Base-by-base conservation (phyloP, 768 basidiomycete species). In the Ramaria rubella region DNA sequence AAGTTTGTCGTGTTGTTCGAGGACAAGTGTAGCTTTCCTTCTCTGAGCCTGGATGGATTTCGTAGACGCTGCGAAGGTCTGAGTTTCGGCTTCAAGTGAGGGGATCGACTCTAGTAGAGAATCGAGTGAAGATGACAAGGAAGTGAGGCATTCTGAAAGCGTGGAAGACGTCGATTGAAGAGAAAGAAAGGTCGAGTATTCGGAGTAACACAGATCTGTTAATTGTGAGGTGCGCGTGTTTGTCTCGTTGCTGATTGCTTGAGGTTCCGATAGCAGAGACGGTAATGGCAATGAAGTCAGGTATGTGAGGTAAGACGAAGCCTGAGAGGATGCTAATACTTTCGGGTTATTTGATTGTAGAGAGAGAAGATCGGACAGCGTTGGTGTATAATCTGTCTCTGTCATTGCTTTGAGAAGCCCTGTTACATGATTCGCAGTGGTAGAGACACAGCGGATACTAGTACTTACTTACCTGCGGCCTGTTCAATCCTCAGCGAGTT, bases 1-100 rank as follows among this genome's bases (percentile, higher is more conserved):
- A 58, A 98, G 80, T 69, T 94, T 94, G 68, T 95, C 92, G 65
- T 93, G 88, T 63, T 95, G 90, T 63, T 97, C 94, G 58, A 93
- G 81, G n/a, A 98, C 90, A 49, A 89, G 75, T 30, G 83, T 77
- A 0, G 90, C 90, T 60, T 86, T 85, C 58, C 80, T 76, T 34
- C 94, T 79, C 51, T 89, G 85, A 48, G 77, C 73, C 51, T 92
- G 80, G n/a, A 94, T 81, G 21, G 76, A 68, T 51, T 68, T 66
- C 46, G 87, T 85, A n/a, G 85, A 88, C 58, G 81, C 78, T 24
- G 80, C 77, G 77, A 94, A 96, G 24, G 77, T 74, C 8, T 77
- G 77, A 42, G 90, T 83, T 57, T 81, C 79, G 36, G 81, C 74
- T 64, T 95, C 91, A 43, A 97, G 76, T 4, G 81, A 77, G 0